Percentiles rank a stretch among this genome's conserved stretches.
phyloP scores from a whole-genome alignment of 306 rosid genomes.

The Begonia loranthoides region DNA sequence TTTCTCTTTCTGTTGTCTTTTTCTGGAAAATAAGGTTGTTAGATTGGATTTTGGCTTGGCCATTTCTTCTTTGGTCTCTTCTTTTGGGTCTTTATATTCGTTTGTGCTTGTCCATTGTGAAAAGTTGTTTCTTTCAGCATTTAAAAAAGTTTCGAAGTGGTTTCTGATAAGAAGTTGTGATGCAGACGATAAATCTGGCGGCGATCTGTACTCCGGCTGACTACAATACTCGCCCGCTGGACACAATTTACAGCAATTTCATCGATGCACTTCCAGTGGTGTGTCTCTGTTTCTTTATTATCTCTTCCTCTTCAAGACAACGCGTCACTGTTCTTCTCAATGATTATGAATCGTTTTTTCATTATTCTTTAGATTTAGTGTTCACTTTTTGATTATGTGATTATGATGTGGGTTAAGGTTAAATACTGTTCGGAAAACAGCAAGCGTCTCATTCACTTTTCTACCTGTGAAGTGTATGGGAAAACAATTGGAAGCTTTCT shows the following conservation, averaged over 20 bases:
- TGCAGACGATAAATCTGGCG: slow-evolving; percentile 46
- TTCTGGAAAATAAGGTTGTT: neutral
- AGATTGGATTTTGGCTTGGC: neutral
- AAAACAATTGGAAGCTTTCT: slow-evolving; percentile 84
- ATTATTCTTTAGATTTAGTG: neutral
- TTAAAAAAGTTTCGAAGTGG: slow-evolving; percentile 9
- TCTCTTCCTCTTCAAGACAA: neutral
- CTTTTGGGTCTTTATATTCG: neutral
- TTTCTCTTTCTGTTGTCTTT: neutral
- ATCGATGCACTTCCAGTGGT: slow-evolving; percentile 75
- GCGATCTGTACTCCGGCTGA: slow-evolving; percentile 60
- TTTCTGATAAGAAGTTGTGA: neutral
- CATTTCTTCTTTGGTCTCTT: neutral
- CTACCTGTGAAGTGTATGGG: slow-evolving; percentile 89
- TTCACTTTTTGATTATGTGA: neutral
- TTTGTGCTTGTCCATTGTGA: neutral
- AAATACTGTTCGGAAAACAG: slow-evolving; percentile 79
- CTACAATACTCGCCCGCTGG: slow-evolving; percentile 41
- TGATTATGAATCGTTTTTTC: neutral
- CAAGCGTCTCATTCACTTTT: slow-evolving; percentile 81
- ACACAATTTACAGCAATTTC: slow-evolving; percentile 51
- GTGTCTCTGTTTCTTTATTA: slow-evolving; percentile 7
- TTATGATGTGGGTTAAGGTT: slow-evolving; percentile 31
- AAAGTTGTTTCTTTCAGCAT: neutral
- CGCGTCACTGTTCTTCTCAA: neutral